These are phyloP conservation scores for Wickerhamiella vanderwaltii DNA, from an alignment of 805 yeast genomes.

Conservation along the genomic window DNA sequence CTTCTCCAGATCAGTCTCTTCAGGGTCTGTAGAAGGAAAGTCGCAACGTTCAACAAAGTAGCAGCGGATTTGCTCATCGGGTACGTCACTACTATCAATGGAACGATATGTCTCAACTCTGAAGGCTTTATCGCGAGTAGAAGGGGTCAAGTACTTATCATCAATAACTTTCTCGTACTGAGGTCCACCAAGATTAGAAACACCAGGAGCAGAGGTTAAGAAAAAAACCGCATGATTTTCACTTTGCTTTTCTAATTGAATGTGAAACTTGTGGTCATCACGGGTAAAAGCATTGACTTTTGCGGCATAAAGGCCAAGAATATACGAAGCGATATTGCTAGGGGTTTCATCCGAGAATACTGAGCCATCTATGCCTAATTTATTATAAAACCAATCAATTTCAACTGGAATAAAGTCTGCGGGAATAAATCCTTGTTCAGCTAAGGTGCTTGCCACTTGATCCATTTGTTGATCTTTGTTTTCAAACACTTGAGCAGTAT, in stretches of 20 bases:
- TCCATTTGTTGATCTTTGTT: slow-evolving; percentile 75
- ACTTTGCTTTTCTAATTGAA: slow-evolving; percentile 67
- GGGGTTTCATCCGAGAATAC: slow-evolving; percentile 81
- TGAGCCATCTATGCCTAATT: slow-evolving; percentile 81
- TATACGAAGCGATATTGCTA: slow-evolving; percentile 67
- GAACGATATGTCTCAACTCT: slow-evolving; percentile 65
- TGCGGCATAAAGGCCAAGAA: slow-evolving; percentile 82
- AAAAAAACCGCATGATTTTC: slow-evolving; percentile 86
- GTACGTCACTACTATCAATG: slow-evolving; percentile 25
- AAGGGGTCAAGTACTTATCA: slow-evolving; percentile 48
- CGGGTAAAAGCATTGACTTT: slow-evolving; percentile 80
- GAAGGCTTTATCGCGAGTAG: slow-evolving; percentile 29
- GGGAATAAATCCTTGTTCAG: slow-evolving; percentile 79
- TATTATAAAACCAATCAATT: slow-evolving; percentile 78
- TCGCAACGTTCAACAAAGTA: slow-evolving; percentile 73
- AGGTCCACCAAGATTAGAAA: slow-evolving; percentile 33
- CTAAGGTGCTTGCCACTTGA: slow-evolving; percentile 66
- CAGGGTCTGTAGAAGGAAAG: slow-evolving; percentile 22
- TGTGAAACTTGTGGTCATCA: slow-evolving; percentile 42
- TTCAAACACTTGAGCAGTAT: slow-evolving; percentile 59
- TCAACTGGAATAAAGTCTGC: slow-evolving; percentile 75
- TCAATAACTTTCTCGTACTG: slow-evolving; percentile 69
- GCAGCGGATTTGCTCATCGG: slow-evolving; percentile 46
- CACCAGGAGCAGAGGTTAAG: slow-evolving; percentile 52
- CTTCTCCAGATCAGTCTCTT: slow-evolving; percentile 42